Base-by-base conservation (phyloP, 2,329 filamentous ascomycete species). In the Cladosporium colombiae region DNA sequence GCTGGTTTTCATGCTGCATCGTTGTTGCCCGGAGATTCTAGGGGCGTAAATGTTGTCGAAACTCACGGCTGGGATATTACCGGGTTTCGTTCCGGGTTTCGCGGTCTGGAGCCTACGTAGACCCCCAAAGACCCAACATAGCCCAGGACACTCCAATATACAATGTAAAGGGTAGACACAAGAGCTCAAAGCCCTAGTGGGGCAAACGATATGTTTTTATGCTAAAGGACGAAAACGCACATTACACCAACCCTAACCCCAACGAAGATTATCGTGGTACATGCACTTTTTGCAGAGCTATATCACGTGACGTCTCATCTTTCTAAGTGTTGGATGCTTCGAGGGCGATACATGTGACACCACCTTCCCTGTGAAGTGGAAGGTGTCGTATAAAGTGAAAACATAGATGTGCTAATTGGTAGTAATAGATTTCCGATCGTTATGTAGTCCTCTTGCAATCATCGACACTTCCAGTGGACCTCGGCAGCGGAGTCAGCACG, bases 401-500 rank as follows among this genome's bases (percentile, higher is more conserved):
- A 7, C 3, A 21, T 10, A 21, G n/a, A 21, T 1, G 37, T 7
- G 3, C 5, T 5, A 46, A 3, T 46, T 13, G 40, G n/a, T 21
- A 23, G 40, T 4, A 5, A 46, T 21, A 8, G 40, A 1, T 10
- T 46, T 21, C 8, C 13, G 21, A 23, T 46, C 8, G n/a, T n/a
- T n/a, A n/a, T 5, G 4, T 21, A 4, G 40, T 21, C 40, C 40
- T 46, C 14, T 1, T 21, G 40, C n/a, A 46, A 46, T 21, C n/a
- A n/a, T 53, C 6, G 29, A 21, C 27, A 18, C 10, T 55, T 21
- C 50, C 27, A 55, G 52, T 31, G 52, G 52, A 55, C 52, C 52
- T 55, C 52, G 52, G 52, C 29, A 55, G 18, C 27, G 31, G 27
- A 33, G 31, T 29, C 52, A 55, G 52, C 52, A 55, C 52, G 52